phyloP scores from a whole-genome alignment of 1,284 basidiomycete genomes.

The Trichosporon coremiiforme region DNA sequence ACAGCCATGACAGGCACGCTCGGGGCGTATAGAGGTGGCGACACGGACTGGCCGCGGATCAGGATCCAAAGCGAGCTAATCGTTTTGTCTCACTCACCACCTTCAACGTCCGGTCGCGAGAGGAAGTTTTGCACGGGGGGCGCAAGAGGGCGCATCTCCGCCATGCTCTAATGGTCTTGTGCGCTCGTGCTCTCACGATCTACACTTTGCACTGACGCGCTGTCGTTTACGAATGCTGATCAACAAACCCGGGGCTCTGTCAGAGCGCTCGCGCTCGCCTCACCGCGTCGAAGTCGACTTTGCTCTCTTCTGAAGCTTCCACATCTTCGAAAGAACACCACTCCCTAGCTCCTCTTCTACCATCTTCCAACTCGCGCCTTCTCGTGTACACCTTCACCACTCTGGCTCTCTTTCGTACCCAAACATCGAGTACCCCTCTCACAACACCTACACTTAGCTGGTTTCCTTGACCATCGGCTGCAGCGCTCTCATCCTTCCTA shows the following conservation, averaged over 20 bases:
- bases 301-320: neutral
- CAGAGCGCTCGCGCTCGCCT: neutral
- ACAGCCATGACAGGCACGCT: neutral
- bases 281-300: neutral
- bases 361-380: neutral
- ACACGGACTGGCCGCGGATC: neutral
- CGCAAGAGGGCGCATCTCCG: conserved; percentile 7
- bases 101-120: neutral
- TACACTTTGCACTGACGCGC: neutral
- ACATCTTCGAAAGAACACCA: neutral
- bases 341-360: neutral
- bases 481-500: too few species aligned
- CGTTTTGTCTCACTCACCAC: neutral
- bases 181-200: conserved; percentile 6
- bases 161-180: neutral
- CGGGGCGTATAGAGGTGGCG: neutral
- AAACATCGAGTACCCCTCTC: neutral
- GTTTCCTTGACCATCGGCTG: too few species aligned
- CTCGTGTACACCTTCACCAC: neutral
- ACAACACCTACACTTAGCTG: neutral
- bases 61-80: neutral
- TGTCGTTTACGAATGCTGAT: neutral
- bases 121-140: neutral
- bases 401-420: neutral
- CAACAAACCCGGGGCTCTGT: neutral